phyloP scores from a whole-genome alignment of 371 early-diverging fungal genomes.

The Apophysomyces variabilis region DNA sequence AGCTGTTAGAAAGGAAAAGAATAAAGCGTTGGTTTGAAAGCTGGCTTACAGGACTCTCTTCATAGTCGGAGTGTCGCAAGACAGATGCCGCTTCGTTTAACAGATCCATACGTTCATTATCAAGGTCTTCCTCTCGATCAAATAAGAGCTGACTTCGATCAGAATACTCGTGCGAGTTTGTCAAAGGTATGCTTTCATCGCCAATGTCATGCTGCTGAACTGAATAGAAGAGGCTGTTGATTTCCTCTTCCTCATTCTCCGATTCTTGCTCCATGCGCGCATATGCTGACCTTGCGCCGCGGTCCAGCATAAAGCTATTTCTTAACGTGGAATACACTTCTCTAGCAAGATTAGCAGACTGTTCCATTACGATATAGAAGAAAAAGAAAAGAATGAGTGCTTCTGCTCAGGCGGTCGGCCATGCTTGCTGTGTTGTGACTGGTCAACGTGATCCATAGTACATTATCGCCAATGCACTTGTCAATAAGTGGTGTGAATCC shows the following conservation, averaged over 20 bases:
- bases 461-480: background rate
- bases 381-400: background rate
- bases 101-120: conserved; percentile 5
- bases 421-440: background rate
- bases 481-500: too few species aligned
- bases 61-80: conserved; percentile 26
- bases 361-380: conserved; percentile 23
- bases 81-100: conserved; percentile 12
- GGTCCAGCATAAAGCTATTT: conserved; percentile 32
- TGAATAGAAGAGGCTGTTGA: conserved; percentile 49
- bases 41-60: conserved; percentile 37
- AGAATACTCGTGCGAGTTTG: conserved; percentile 47
- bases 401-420: background rate
- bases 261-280: conserved; percentile 50
- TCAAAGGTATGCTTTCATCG: conserved; percentile 50
- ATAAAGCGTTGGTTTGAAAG: background rate
- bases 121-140: conserved; percentile 29
- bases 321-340: conserved; percentile 28
- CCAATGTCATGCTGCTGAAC: conserved; percentile 32
- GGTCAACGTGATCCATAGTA: background rate
- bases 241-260: conserved; percentile 44
- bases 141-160: conserved; percentile 51
- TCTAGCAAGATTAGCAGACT: conserved; percentile 34
- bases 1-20: background rate
- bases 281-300: conserved; percentile 35